Evolutionary conservation across 805 yeast species (phyloP), one percentile per base, ranked within the genome.

Genomic region (Naumovozyma baii): DNA sequence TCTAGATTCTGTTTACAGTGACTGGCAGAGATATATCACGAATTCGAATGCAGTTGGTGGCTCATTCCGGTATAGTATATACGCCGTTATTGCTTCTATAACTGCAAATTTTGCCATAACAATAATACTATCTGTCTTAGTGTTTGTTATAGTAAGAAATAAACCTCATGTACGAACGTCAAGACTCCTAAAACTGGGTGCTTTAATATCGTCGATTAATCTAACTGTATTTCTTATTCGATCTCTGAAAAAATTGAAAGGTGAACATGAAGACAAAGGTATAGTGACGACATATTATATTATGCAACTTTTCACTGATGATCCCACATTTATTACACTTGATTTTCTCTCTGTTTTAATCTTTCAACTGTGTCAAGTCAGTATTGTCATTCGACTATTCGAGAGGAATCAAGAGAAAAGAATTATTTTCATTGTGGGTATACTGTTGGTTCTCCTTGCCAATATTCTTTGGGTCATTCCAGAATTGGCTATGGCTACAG

Each of bases 401-500:
- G 72, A 74, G 39, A 66, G 94, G 37, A 79, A 72, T 34, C 72
- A 71, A 41, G 94, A 84, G 57, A 80, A 78, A 51, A 65, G 85
- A 40, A 62, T 76, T 26, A 69, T 80, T 5, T 71, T 83, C 34
- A 62, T 72, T 36, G 62, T 74, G 16, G 94, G 94, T 1, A 61
- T 73, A 0, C 42, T 68, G 1, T 60, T 81, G 3, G 67, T 78
- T 2, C 39, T 73, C 1, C 57, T 73, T 5, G 70, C 86, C 1
- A 86, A 83, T 53, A 65, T 73, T 1, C 66, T 83, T 4, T 82
- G 88, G 86, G 84, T 78, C 0, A 67, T 80, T 1, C 70, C 87
- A 1, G 46, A 51, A 2, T 54, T 57, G 39, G 48, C 49, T 1
- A 39, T 35, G 17, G 31, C 40, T 3, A 34, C 31, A 7, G 32